These are phyloP conservation scores for Quercus robur DNA, from an alignment of 306 rosid genomes.

Conservation along the genomic window DNA sequence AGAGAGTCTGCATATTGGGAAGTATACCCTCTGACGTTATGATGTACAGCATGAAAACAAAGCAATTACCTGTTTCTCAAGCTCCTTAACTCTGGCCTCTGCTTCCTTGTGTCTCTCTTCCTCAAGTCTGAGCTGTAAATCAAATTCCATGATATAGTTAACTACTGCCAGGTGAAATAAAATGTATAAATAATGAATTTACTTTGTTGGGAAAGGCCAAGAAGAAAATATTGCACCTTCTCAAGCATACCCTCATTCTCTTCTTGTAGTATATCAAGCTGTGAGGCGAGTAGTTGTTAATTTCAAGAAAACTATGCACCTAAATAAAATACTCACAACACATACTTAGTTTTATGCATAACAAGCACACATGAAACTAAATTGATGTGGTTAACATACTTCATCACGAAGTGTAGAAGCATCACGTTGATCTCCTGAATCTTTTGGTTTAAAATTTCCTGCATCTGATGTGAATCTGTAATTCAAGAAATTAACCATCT, in stretches of 20 bases:
- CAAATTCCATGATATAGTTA: slow-evolving; percentile 22
- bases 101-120: slow-evolving; percentile 81
- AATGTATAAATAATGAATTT: neutral
- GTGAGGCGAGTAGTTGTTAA: slow-evolving; percentile 30
- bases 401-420: slow-evolving; percentile 85
- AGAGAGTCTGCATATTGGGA: neutral
- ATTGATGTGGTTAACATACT: slow-evolving; percentile 38
- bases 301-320: slow-evolving; percentile 1
- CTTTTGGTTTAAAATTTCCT: slow-evolving; percentile 45
- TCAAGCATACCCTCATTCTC: slow-evolving; percentile 68
- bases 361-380: neutral
- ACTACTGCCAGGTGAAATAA: slow-evolving; percentile 14
- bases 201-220: slow-evolving; percentile 3
- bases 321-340: neutral
- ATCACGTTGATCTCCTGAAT: slow-evolving; percentile 59
- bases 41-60: slow-evolving; percentile 8
- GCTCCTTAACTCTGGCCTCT: slow-evolving; percentile 83
- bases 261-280: slow-evolving; percentile 89
- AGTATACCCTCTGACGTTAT: neutral
- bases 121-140: slow-evolving; percentile 77
- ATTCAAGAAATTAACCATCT: slow-evolving; percentile 9
- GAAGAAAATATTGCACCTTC: slow-evolving; percentile 48
- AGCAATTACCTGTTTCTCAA: slow-evolving; percentile 80
- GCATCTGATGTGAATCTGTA: slow-evolving; percentile 66
- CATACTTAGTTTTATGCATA: neutral